Base-by-base conservation (phyloP, 2,329 filamentous ascomycete species). In the Diaporthe capsici region DNA sequence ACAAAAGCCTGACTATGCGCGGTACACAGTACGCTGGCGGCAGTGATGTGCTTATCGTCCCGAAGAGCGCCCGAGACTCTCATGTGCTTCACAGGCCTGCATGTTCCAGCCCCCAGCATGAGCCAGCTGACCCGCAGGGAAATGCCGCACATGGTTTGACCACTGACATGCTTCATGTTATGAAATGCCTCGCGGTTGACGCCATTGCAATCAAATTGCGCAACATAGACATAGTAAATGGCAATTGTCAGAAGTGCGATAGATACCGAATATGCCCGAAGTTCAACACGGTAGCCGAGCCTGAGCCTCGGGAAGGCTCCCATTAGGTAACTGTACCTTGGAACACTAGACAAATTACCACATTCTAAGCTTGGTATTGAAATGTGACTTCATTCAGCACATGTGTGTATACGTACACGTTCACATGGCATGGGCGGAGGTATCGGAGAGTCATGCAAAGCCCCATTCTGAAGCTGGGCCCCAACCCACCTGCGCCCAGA, bases 31-130 rank as follows among this genome's bases (percentile, higher is more conserved):
- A 28, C 49, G 1, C 28, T 34, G 25, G 8, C 10, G 9, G 6
- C 42, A 15, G 31, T 15, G 34, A 44, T 44, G 37, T 63, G 47
- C 31, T 28, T 70, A 22, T 42, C 51, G 65, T 70, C 34, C 49
- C 65, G 49, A 70, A 34, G 65, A 70, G 49, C 34, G 31, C 42
- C 34, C 65, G 49, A 70, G 65, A 28, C 37, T 25, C 44, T 47
- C 25, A n/a, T 60, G 61, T 70, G 65, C 65, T 42, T 70, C 65
- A 70, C 65, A 70, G n/a, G 65, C 49, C 60, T 70, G 65, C 49
- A 13, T 53, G 65, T 55, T 42, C 65, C 49, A 28, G 34, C 9
- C 37, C 15, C 22, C n/a, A 68, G 65, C 65, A 51, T 53, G 63
- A 68, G 34, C 65, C 47, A 49, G 15, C 49, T 42, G 65, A 42